Evolutionary conservation across 1,284 basidiomycete species (phyloP).

Genomic region (Athelia psychrophila): DNA sequence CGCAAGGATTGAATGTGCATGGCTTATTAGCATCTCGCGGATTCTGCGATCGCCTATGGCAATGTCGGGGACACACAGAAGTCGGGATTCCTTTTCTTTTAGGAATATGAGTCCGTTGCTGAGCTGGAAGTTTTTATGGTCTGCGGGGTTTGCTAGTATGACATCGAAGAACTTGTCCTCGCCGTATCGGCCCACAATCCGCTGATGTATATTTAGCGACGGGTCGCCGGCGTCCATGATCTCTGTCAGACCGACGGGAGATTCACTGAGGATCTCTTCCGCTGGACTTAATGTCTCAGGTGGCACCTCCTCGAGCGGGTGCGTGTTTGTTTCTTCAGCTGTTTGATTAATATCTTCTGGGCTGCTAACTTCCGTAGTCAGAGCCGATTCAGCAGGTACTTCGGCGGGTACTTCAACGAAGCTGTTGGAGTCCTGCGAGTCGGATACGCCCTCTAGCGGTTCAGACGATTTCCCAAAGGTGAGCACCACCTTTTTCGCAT

Average conservation of each 20-base stretch:
- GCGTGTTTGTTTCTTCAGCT: no score
- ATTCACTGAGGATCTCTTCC: neutral
- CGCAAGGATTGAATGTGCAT: conserved; percentile 25
- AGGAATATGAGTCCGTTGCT: conserved; percentile 12
- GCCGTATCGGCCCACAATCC: conserved; percentile 2
- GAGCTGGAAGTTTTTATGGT: conserved; percentile 12
- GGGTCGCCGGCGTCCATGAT: neutral
- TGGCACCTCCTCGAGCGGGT: no score
- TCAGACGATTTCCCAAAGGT: conserved; percentile 9
- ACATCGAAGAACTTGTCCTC: conserved; percentile 9
- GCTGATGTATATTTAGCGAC: neutral
- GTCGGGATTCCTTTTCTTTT: conserved; percentile 5
- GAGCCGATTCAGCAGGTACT: no score
- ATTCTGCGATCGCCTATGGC: conserved; percentile 9
- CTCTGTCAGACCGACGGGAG: neutral
- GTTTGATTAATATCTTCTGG: no score
- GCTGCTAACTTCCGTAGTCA: no score
- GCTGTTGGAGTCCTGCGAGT: no score
- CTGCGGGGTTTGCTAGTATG: conserved; percentile 8
- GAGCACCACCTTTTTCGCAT: neutral
- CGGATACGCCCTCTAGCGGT: conserved; percentile 7
- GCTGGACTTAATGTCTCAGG: no score
- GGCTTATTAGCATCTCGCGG: conserved; percentile 22
- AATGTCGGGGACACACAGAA: conserved; percentile 16
- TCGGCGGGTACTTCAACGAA: no score